A percentile compares a stretch with the other conserved stretches of the same genome.
Conservation (phyloP, 2,329 filamentous ascomycete species). For the Talaromyces funiculosus region DNA sequence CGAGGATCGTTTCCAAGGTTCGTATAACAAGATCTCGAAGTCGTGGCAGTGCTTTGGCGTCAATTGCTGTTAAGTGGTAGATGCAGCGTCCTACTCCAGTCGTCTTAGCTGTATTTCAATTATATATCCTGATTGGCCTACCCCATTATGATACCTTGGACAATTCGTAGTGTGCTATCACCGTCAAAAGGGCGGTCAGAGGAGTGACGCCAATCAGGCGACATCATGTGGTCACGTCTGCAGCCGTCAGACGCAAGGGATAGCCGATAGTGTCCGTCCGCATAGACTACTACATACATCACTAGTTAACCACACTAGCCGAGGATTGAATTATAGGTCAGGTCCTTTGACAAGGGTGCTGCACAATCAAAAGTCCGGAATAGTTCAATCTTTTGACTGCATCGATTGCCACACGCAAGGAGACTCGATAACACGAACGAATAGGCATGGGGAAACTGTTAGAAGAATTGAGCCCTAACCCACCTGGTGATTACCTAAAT, state of each 20-base stretch:
- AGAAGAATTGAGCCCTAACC: neutral
- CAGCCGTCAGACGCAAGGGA: constrained; percentile 11
- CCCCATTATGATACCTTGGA: neutral
- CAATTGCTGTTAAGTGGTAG: neutral
- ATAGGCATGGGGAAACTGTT: neutral
- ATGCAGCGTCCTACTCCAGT: constrained; percentile 2
- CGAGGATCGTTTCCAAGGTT: neutral
- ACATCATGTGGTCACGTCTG: constrained; percentile 9
- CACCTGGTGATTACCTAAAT: neutral
- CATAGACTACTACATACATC: neutral
- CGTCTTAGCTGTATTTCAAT: neutral
- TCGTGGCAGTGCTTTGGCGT: neutral
- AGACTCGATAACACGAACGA: neutral
- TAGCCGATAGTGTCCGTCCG: neutral
- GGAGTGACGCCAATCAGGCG: neutral
- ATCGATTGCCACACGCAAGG: neutral
- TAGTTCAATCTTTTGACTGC: neutral
- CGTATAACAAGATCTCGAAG: neutral
- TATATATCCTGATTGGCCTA: constrained; percentile 3
- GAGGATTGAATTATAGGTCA: neutral
- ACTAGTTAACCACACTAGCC: neutral
- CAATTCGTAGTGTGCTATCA: constrained; percentile 4
- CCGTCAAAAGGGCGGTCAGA: constrained; percentile 10
- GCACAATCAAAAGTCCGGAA: neutral
- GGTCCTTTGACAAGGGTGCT: neutral